phyloP scores from a whole-genome alignment of 2,329 filamentous ascomycete genomes.

The Rhytidhysteron rufulum region DNA sequence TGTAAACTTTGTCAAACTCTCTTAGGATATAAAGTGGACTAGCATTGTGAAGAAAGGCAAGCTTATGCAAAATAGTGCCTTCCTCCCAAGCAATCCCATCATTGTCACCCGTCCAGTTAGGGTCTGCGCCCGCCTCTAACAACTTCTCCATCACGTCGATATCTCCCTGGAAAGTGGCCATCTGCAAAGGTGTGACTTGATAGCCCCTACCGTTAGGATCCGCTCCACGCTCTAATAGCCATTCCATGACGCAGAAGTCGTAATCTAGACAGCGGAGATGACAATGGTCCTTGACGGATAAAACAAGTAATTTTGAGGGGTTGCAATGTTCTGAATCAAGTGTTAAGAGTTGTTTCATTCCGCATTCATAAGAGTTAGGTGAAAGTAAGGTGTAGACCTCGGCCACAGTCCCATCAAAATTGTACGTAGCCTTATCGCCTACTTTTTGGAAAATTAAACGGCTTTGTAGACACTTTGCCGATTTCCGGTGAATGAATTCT shows the following conservation, averaged over 20 bases:
- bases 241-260: too few relatives aligned
- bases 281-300: too few relatives aligned
- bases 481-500: too few relatives aligned
- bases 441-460: too few relatives aligned
- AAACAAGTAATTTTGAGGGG: too few relatives aligned
- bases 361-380: background rate
- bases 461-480: too few relatives aligned
- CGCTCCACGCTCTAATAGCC: background rate
- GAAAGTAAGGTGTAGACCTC: background rate
- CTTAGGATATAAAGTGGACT: background rate
- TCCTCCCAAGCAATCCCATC: background rate
- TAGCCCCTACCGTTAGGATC: background rate
- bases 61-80: background rate
- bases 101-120: too few relatives aligned
- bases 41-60: background rate
- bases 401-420: background rate
- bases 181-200: background rate
- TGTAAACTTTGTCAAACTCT: too few relatives aligned
- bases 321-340: background rate
- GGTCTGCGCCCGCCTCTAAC: background rate
- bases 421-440: too few relatives aligned
- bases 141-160: background rate
- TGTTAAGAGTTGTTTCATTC: background rate
- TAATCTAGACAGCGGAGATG: background rate
- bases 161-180: background rate